Evolutionary conservation across 768 basidiomycete species (phyloP).

Genomic region (Favolaschia claudopus): DNA sequence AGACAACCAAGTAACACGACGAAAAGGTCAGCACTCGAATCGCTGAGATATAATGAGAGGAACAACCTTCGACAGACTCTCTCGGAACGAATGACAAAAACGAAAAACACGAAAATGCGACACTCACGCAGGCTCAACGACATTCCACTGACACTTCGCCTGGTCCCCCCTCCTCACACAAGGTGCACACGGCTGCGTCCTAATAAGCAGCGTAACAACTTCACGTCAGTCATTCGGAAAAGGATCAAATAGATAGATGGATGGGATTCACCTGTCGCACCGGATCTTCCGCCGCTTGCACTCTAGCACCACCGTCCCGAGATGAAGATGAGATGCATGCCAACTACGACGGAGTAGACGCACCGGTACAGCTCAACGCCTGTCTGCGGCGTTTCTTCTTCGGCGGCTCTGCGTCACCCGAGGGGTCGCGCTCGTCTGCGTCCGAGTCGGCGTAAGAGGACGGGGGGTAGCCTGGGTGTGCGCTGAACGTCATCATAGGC

Average conservation of each 20-base stretch:
- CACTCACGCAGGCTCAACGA: conserved; percentile 81
- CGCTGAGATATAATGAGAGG: background rate
- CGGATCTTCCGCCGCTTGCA: conserved; percentile 90
- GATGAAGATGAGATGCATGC: conserved; percentile 16
- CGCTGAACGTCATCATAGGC: conserved; percentile 26
- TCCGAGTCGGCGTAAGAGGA: conserved; percentile 39
- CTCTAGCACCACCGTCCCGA: conserved; percentile 52
- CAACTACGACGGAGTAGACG: conserved; percentile 28
- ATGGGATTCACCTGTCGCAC: conserved; percentile 89
- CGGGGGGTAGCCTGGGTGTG: conserved; percentile 30
- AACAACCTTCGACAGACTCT: background rate
- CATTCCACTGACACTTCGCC: conserved; percentile 83
- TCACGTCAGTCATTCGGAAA: background rate
- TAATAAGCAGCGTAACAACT: conserved; percentile 34
- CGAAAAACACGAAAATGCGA: background rate
- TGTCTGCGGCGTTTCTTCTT: conserved; percentile 88
- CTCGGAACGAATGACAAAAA: background rate
- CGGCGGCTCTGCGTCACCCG: conserved; percentile 66
- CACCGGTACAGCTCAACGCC: conserved; percentile 86
- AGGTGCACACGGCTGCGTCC: conserved; percentile 82
- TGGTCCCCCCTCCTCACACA: conserved; percentile 84
- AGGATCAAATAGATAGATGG: conserved; percentile 32
- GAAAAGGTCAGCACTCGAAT: background rate
- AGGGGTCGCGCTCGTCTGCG: conserved; percentile 58
- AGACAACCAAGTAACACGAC: background rate